Evolutionary conservation across 805 yeast species (phyloP), one percentile per base, ranked within the genome.

Genomic region (Starmerella gropengiesseri): DNA sequence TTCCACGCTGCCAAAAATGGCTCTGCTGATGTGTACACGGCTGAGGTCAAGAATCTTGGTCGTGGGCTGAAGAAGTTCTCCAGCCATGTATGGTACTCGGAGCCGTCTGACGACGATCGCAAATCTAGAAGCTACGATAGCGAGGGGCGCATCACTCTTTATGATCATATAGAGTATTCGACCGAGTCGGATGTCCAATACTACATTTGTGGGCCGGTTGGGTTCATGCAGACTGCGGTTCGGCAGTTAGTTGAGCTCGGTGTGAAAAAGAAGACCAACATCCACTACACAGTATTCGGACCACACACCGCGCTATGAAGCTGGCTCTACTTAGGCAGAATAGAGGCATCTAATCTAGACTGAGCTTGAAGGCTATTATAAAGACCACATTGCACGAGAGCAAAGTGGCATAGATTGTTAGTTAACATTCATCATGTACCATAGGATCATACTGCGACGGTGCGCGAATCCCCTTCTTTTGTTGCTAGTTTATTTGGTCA

Each of bases 201-300:
- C 29, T 34, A 23, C 5, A 7, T 34, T 11, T 34, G 37, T 12
- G 37, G 37, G 4, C 37, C 37, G 2, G 29, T 34, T 5, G 13
- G n/a, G 9, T 34, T 34, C 29, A 34, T 34, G 37, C 28, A 34
- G 6, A 14, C 5, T 23, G 29, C 23, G 5, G 37, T 21, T 11
- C 14, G 8, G 28, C 20, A 34, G 14, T 12, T 34, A 21, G 7
- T 12, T 5, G 37, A 4, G 14, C 16, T 23, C 2, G 29, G 29
- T 3, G 29, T 34, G 8, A 5, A 31, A 2, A 4, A 22, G 6
- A 17, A 5, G 4, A 23, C 20, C 21, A 25, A 7, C 11, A 23
- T 34, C 23, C 37, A 34, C 37, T 34, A 34, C 16, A 29, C 22
- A 14, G 37, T 23, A 5, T 34, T 34, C 11, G 37, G 37, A 1